Conservation (phyloP, 441 rosid genomes). For the Kokia cookei region DNA sequence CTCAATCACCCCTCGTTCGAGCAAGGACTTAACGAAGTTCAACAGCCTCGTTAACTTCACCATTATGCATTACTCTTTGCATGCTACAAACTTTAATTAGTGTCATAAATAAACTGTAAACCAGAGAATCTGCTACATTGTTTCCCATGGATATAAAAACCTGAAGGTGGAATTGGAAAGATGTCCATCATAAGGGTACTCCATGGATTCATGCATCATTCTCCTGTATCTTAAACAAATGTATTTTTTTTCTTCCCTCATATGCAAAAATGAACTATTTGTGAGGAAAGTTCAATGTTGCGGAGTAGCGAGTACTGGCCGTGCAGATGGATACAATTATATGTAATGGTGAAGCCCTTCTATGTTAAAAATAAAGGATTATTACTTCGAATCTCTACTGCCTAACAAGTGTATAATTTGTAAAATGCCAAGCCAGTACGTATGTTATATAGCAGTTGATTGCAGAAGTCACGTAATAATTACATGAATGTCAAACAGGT, state of each 20-base stretch:
- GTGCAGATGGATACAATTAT: not conserved
- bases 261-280: not conserved
- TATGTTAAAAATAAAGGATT: not conserved
- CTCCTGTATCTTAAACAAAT: not conserved
- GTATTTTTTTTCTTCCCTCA: not conserved
- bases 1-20: conserved; percentile 73
- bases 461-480: too few relatives aligned
- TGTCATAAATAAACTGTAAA: not conserved
- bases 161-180: not conserved
- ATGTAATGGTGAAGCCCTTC: not conserved
- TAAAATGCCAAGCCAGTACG: too few relatives aligned
- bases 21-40: conserved; percentile 32
- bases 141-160: not conserved
- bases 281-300: not conserved
- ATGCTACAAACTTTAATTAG: not conserved
- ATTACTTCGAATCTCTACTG: not conserved
- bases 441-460: too few relatives aligned
- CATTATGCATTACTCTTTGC: not conserved
- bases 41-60: not conserved
- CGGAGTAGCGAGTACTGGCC: not conserved
- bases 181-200: not conserved
- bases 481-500: too few relatives aligned
- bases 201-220: not conserved
- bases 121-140: not conserved
- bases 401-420: not conserved